Conservation (phyloP, 2,329 filamentous ascomycete genomes). For the Teratosphaeria gauchensis region DNA sequence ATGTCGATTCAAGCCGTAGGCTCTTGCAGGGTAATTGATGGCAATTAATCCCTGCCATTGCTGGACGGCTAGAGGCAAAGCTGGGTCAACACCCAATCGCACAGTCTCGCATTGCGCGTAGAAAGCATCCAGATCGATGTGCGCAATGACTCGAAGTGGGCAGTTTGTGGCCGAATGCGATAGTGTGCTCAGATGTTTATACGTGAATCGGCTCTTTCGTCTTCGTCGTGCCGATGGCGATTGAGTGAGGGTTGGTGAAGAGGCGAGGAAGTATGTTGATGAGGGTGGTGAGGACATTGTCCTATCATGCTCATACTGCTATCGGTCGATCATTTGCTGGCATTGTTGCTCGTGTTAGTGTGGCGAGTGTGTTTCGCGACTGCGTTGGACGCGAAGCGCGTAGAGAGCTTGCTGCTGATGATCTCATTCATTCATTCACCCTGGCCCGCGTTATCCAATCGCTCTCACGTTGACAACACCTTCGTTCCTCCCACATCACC, state of each 20-base stretch:
- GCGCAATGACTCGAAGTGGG: constrained; percentile 77
- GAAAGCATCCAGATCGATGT: constrained; percentile 94
- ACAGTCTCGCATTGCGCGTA: constrained; percentile 93
- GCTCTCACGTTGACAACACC: neutral
- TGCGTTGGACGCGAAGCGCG: neutral
- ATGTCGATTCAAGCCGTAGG: constrained; percentile 69
- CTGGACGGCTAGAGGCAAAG: constrained; percentile 80
- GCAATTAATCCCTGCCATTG: constrained; percentile 95
- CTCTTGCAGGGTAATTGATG: constrained; percentile 85
- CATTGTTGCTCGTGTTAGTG: neutral
- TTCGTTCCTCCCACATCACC: neutral
- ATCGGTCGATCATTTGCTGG: neutral
- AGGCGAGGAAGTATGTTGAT: constrained; percentile 18
- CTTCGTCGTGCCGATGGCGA: constrained; percentile 14
- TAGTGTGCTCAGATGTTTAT: constrained; percentile 70
- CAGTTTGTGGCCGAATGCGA: constrained; percentile 59
- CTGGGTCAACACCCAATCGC: constrained; percentile 61
- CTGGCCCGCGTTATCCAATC: neutral
- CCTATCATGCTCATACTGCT: neutral
- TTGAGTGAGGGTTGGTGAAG: constrained; percentile 12
- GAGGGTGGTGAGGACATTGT: constrained; percentile 6
- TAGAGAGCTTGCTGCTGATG: neutral
- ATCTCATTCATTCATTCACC: neutral
- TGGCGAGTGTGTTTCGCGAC: neutral
- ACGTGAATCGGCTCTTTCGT: constrained; percentile 65